These are phyloP conservation scores for Fusarium newnesense DNA, from an alignment of 2,329 filamentous ascomycete species.

Conservation along the genomic window DNA sequence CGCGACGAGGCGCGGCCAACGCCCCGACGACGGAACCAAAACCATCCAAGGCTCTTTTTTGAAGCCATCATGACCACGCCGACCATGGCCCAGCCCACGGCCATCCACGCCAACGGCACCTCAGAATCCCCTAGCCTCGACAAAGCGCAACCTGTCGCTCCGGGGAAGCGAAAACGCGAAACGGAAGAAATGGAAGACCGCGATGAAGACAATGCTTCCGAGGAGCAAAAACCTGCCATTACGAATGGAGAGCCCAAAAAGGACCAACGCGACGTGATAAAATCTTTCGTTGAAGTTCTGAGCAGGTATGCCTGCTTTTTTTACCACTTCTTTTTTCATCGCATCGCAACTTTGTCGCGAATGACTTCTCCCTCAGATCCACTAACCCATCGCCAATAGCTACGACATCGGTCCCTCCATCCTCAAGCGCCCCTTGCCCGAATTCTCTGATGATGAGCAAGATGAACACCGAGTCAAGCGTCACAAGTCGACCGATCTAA, in stretches of 20 bases:
- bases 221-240: conserved; percentile 41
- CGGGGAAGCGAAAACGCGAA: conserved; percentile 70
- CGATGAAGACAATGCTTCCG: conserved; percentile 45
- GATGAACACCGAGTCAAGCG: conserved; percentile 69
- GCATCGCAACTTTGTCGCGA: conserved; percentile 25
- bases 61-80: conserved; percentile 41
- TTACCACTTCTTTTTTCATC: conserved; percentile 8
- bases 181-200: conserved; percentile 51
- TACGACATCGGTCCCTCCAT: conserved; percentile 65
- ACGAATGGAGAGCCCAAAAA: conserved; percentile 41
- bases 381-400: conserved; percentile 54
- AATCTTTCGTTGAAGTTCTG: conserved; percentile 52
- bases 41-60: conserved; percentile 18
- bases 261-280: conserved; percentile 51
- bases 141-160: conserved; percentile 47
- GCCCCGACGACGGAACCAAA: conserved; percentile 38
- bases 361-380: conserved; percentile 10
- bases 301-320: conserved; percentile 48
- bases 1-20: conserved; percentile 53
- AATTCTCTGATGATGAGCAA: conserved; percentile 52
- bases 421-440: conserved; percentile 63
- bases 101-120: conserved; percentile 55
- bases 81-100: conserved; percentile 56
- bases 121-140: conserved; percentile 49
- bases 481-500: conserved; percentile 64